phyloP scores from a whole-genome alignment of 2,329 filamentous ascomycete genomes.

The Colletotrichum sojae region DNA sequence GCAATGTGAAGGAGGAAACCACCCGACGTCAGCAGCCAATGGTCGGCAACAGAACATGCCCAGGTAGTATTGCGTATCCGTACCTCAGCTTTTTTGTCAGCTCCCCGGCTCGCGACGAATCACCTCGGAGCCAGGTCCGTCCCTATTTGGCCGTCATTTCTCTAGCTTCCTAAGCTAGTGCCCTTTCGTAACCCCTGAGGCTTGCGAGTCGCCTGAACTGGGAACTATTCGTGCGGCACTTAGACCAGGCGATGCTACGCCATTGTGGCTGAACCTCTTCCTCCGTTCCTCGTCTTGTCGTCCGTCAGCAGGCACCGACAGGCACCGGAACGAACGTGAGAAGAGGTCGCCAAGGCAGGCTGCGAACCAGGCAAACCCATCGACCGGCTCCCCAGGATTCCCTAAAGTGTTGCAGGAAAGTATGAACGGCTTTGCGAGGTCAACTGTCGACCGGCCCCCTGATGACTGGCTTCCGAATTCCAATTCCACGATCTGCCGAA shows the following conservation, averaged over 20 bases:
- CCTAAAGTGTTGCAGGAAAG: no score
- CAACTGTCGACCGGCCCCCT: neutral
- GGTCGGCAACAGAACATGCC: neutral
- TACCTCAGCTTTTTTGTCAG: slow-evolving; percentile 32
- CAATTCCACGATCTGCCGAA: slow-evolving; percentile 15
- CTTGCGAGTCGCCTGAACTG: slow-evolving; percentile 32
- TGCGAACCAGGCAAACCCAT: no score
- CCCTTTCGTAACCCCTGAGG: slow-evolving; percentile 35
- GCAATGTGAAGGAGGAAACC: neutral
- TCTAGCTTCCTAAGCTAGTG: slow-evolving; percentile 27
- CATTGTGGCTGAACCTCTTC: slow-evolving; percentile 27
- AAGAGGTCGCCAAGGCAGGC: neutral
- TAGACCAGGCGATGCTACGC: slow-evolving; percentile 21
- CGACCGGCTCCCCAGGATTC: no score
- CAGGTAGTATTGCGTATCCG: slow-evolving; percentile 22
- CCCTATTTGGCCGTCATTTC: slow-evolving; percentile 30
- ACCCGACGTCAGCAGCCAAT: slow-evolving; percentile 7
- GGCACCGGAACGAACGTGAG: slow-evolving; percentile 10
- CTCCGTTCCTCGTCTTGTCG: neutral
- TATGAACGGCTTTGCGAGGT: no score
- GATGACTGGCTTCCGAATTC: neutral
- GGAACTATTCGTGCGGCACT: slow-evolving; percentile 31
- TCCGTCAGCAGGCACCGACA: slow-evolving; percentile 5
- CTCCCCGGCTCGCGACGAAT: slow-evolving; percentile 18
- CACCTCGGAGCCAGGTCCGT: slow-evolving; percentile 37